phyloP scores from a whole-genome alignment of 768 basidiomycete species.

The Cyathus striatus region DNA sequence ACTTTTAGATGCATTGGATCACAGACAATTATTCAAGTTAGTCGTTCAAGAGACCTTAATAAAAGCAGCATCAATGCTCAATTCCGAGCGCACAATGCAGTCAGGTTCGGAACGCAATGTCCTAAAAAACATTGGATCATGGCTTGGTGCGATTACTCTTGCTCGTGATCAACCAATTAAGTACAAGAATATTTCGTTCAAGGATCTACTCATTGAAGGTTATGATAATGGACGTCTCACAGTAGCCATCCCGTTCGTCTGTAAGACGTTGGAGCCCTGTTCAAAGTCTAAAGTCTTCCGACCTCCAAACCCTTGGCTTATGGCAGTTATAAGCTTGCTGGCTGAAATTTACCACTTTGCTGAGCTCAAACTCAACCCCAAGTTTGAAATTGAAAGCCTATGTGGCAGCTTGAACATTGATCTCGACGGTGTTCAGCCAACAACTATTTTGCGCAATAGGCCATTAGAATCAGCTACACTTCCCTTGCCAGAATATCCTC shows the following conservation, averaged over 20 bases:
- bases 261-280: constrained; percentile 92
- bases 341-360: constrained; percentile 97
- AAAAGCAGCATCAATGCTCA: constrained; percentile 82
- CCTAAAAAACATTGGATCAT: constrained; percentile 91
- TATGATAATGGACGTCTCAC: constrained; percentile 88
- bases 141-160: constrained; percentile 92
- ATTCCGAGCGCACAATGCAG: constrained; percentile 86
- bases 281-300: constrained; percentile 88
- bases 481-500: constrained; percentile 71
- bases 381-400: constrained; percentile 97
- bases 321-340: constrained; percentile 89
- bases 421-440: constrained; percentile 78
- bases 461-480: constrained; percentile 61
- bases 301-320: constrained; percentile 97
- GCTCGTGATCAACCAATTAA: constrained; percentile 91
- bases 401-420: constrained; percentile 90
- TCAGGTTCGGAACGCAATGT: constrained; percentile 79
- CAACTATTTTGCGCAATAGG: constrained; percentile 75
- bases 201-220: constrained; percentile 94
- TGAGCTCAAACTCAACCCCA: constrained; percentile 92
- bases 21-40: constrained; percentile 60
- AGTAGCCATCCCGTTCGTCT: constrained; percentile 96
- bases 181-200: constrained; percentile 92
- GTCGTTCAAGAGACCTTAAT: constrained; percentile 92
- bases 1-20: constrained; percentile 81